A percentile compares a stretch with the other conserved stretches of the same genome.
phyloP scores from a whole-genome alignment of 1,284 basidiomycete genomes.

The Ganoderma lingzhi region DNA sequence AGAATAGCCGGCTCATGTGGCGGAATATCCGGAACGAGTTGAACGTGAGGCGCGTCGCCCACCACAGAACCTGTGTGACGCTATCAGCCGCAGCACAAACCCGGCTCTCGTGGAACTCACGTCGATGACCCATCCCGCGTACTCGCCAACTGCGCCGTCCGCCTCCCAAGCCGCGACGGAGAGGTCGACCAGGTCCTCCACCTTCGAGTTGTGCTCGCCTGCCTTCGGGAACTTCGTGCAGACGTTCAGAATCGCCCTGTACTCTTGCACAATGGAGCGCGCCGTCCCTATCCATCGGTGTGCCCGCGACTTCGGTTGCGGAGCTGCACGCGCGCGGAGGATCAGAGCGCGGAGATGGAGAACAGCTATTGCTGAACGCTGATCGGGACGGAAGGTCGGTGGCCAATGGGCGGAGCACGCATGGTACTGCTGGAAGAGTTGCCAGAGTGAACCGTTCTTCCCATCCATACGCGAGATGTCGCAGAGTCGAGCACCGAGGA shows the following conservation, averaged over 20 bases:
- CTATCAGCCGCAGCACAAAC: not conserved
- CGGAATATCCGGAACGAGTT: constrained; percentile 87
- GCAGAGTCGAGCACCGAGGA: constrained; percentile 60
- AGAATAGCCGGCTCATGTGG: constrained; percentile 80
- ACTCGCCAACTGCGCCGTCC: constrained; percentile 64
- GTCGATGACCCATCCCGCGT: constrained; percentile 77
- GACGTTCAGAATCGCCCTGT: constrained; percentile 68
- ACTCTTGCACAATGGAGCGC: constrained; percentile 71
- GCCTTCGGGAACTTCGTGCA: constrained; percentile 86
- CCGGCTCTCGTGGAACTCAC: constrained; percentile 49
- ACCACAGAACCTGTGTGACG: constrained; percentile 78
- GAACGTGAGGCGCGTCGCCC: constrained; percentile 91
- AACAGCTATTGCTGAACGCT: constrained; percentile 73
- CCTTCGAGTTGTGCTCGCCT: constrained; percentile 81
- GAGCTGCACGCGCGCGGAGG: constrained; percentile 49
- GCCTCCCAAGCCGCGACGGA: constrained; percentile 86
- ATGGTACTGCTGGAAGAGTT: constrained; percentile 69
- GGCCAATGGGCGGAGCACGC: constrained; percentile 77
- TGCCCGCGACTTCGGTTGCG: constrained; percentile 42
- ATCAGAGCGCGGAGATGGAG: constrained; percentile 80
- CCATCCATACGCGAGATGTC: constrained; percentile 45
- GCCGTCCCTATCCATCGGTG: constrained; percentile 72
- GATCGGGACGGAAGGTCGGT: constrained; percentile 72
- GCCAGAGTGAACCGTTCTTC: constrained; percentile 55
- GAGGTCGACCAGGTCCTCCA: constrained; percentile 87